Percentiles rank a stretch among this genome's conserved stretches.
phyloP scores from a whole-genome alignment of 495 filamentous ascomycete genomes.

The Neurospora intermedia region DNA sequence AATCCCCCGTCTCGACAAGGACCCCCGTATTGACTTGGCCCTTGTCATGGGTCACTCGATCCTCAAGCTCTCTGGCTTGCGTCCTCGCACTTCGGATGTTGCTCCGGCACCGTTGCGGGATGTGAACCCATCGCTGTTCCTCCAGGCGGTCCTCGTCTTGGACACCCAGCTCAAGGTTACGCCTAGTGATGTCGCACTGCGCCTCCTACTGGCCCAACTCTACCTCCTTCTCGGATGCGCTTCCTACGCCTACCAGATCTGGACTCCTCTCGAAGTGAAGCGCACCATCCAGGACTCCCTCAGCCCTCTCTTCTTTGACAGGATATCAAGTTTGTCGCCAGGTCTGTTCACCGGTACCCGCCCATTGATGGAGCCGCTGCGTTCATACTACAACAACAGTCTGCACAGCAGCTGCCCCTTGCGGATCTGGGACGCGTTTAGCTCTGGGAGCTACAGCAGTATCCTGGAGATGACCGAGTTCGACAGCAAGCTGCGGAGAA shows the following conservation, averaged over 20 bases:
- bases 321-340: conserved; percentile 41
- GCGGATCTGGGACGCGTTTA: conserved; percentile 32
- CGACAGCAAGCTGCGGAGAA: conserved; percentile 26
- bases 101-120: conserved; percentile 19
- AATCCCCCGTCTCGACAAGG: conserved; percentile 20
- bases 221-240: conserved; percentile 36
- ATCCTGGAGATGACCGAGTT: conserved; percentile 29
- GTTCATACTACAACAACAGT: conserved; percentile 25
- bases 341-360: conserved; percentile 26
- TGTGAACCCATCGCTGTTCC: conserved; percentile 21
- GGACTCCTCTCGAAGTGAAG: conserved; percentile 36
- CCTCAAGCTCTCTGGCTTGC: conserved; percentile 32
- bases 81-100: conserved; percentile 2
- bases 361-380: conserved; percentile 24
- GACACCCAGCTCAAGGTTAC: conserved; percentile 30
- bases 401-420: conserved; percentile 27
- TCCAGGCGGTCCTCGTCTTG: conserved; percentile 37
- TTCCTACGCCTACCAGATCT: conserved; percentile 30
- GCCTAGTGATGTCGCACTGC: conserved; percentile 26
- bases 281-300: conserved; percentile 39
- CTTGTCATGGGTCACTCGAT: conserved; percentile 35
- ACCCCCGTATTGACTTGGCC: conserved; percentile 35
- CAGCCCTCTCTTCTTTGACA: conserved; percentile 36
- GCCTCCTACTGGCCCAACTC: conserved; percentile 35
- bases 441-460: conserved; percentile 34